Percentiles rank a stretch among this genome's conserved stretches.
Evolutionary conservation across 768 basidiomycete species (phyloP).

Genomic region (Cystofilobasidium ferigula): DNA sequence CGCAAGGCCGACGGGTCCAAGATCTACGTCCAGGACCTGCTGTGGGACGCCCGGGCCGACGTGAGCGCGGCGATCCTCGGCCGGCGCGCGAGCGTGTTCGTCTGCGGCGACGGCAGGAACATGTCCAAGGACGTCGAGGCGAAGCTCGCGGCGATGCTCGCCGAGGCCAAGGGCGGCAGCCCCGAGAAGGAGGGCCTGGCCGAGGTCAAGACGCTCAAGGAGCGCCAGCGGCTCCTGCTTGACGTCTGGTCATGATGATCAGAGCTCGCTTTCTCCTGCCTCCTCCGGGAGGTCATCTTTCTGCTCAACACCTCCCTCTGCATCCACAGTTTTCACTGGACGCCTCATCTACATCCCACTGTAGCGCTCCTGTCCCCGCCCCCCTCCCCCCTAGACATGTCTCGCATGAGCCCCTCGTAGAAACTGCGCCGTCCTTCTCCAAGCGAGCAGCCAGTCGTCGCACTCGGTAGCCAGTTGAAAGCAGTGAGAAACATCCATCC

Average conservation of each 20-base stretch:
- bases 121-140: constrained; percentile 97
- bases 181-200: constrained; percentile 77
- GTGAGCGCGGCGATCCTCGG: constrained; percentile 81
- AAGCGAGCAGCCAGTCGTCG: no score
- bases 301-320: neutral
- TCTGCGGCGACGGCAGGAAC: constrained; percentile 86
- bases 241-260: constrained; percentile 22
- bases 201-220: constrained; percentile 90
- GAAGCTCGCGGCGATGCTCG: constrained; percentile 58
- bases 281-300: neutral
- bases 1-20: constrained; percentile 76
- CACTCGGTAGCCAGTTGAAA: no score
- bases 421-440: no score
- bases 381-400: neutral
- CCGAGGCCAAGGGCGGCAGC: constrained; percentile 84
- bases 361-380: neutral
- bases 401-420: neutral
- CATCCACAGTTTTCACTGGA: no score
- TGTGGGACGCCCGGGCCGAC: constrained; percentile 74
- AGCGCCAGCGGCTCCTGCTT: constrained; percentile 39
- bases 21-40: constrained; percentile 96
- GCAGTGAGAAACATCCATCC: no score
- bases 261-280: neutral
- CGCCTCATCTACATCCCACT: neutral
- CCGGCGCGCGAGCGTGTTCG: constrained; percentile 93